Percentiles rank a stretch among this genome's conserved stretches.
These are phyloP conservation scores for Phalaenopsis equestris DNA, from an alignment of 106 monocot species.

Conservation along the genomic window DNA sequence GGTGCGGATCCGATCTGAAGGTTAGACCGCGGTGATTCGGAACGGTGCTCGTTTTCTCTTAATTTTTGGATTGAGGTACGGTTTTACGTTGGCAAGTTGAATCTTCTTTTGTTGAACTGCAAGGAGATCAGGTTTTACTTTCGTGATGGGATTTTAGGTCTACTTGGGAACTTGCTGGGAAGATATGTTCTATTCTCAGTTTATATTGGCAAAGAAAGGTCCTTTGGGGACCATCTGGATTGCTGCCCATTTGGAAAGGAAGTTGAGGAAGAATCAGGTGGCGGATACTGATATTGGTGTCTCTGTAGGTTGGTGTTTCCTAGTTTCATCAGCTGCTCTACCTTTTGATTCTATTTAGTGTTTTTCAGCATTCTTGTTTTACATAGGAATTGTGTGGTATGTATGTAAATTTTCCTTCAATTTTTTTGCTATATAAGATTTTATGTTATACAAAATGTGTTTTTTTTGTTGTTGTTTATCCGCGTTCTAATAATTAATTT, in stretches of 20 bases:
- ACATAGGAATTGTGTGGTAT: not conserved
- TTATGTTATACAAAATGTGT: not conserved
- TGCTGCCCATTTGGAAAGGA: slow-evolving; percentile 90
- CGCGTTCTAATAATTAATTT: too few relatives aligned
- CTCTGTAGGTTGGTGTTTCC: slow-evolving; percentile 55
- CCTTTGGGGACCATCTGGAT: slow-evolving; percentile 90
- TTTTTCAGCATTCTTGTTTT: not conserved
- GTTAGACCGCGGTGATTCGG: not conserved
- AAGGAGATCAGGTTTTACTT: not conserved
- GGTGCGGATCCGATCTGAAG: not conserved
- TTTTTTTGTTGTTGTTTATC: too few relatives aligned
- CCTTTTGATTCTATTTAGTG: slow-evolving; percentile 6
- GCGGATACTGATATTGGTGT: slow-evolving; percentile 78
- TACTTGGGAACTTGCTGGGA: not conserved
- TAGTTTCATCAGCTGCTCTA: not conserved
- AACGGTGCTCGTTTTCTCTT: not conserved
- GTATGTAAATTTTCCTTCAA: not conserved
- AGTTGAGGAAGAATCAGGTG: slow-evolving; percentile 75
- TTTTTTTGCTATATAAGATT: not conserved
- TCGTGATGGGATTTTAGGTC: not conserved
- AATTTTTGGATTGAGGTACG: not conserved
- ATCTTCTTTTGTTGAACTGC: not conserved
- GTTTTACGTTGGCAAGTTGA: not conserved
- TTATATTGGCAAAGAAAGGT: slow-evolving; percentile 85
- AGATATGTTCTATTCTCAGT: slow-evolving; percentile 95